Evolutionary conservation across 2,329 filamentous ascomycete genomes (phyloP).

Genomic region (Fusarium solani-melongenae): DNA sequence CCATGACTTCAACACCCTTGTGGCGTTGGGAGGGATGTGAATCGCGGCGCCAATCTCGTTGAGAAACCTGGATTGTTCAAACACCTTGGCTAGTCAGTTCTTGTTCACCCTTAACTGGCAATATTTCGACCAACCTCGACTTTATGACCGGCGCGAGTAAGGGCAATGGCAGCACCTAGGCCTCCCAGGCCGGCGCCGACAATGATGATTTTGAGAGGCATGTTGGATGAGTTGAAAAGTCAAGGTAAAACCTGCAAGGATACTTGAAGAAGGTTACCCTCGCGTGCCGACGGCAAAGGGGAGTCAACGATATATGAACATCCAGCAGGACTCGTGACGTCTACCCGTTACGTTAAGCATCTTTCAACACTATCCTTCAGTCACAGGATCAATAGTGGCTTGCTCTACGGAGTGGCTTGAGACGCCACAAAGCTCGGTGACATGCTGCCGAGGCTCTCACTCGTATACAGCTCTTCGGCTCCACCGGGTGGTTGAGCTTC

Average conservation of each 20-base stretch:
- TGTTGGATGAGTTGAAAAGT: background rate
- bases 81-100: background rate
- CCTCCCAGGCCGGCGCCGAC: constrained; percentile 8
- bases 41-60: constrained; percentile 14
- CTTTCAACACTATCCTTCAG: background rate
- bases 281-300: background rate
- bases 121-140: background rate
- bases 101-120: background rate
- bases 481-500: background rate
- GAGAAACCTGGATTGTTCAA: constrained; percentile 11
- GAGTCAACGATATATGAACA: background rate
- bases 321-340: background rate
- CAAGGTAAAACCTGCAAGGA: background rate
- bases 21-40: constrained; percentile 13
- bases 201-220: constrained; percentile 12
- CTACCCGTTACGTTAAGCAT: background rate
- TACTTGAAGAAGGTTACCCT: background rate
- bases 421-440: background rate
- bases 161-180: constrained; percentile 7
- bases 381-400: background rate
- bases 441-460: background rate
- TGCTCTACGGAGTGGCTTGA: background rate
- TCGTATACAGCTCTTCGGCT: background rate
- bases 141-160: constrained; percentile 7
- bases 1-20: constrained; percentile 5